Base-by-base conservation (phyloP, 2,329 filamentous ascomycete species). In the Colletotrichum euphorbiae region DNA sequence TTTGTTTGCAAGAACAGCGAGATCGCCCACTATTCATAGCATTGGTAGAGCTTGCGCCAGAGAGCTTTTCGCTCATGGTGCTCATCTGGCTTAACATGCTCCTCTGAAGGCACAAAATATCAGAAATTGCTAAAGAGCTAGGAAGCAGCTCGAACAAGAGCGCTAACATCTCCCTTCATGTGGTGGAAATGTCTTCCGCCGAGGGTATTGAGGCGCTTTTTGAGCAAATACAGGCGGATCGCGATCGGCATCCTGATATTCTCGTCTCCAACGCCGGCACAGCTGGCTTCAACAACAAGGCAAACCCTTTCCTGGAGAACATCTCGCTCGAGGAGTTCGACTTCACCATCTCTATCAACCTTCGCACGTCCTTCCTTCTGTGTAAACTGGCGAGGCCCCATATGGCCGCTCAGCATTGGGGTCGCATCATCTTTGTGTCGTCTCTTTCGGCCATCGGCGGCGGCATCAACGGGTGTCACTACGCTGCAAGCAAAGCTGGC, bases 301-400 rank as follows among this genome's bases (percentile, higher is more conserved):
- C 88, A n/a, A 85, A 89, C 64, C 78, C 79, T 3, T 75, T 80
- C 54, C 82, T 88, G 54, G 80, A 83, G 73, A 88, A 90, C 66
- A 90, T 91, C 69, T 81, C 83, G 6, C 75, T 90, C 24, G 87
- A 88, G 59, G 88, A 91, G 74, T 91, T 89, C 74, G 89, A 91
- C 73, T 80, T 86, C 73, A 90, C 86, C 4, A 78, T 90, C 52
- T 85, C 82, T 65, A 82, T 91, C 65, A 91, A 91, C 74, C 79
- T 90, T 46, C 82, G 87, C 40, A 86, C 89, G 6, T 84, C 87
- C 0, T 91, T 91, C 73, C 80, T 91, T 42, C 81, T 91, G 0
- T 82, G 84, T 7, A 89, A 90, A 76, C 82, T 87, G 6, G 82
- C 84, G 38, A 84, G 90, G 3, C 85, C 87, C 62, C 81, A 85